Percentiles rank a stretch among this genome's conserved stretches.
Conservation (phyloP, 1,139 yeast species). For the Debaryomycetaceae sp. region DNA sequence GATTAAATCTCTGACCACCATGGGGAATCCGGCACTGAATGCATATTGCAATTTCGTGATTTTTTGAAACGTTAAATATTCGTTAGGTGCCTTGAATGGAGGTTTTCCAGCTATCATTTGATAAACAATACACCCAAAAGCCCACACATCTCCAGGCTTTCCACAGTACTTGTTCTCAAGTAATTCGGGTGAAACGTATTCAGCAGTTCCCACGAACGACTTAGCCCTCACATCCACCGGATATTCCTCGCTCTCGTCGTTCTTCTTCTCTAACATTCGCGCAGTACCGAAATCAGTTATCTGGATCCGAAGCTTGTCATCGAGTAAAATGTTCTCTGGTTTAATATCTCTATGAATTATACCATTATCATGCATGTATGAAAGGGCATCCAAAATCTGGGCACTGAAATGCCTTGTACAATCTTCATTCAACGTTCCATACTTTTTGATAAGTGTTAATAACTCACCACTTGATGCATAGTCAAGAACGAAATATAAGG, state of each 20-base stretch:
- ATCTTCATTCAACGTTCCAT: constrained; percentile 74
- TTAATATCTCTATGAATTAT: constrained; percentile 78
- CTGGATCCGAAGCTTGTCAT: constrained; percentile 62
- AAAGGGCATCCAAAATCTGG: constrained; percentile 61
- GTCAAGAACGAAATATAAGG: constrained; percentile 88
- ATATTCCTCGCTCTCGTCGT: constrained; percentile 36
- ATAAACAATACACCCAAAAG: constrained; percentile 72
- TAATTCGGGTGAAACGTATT: constrained; percentile 73
- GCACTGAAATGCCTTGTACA: constrained; percentile 71
- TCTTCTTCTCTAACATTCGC: constrained; percentile 48
- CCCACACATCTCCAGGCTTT: constrained; percentile 78
- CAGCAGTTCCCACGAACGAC: constrained; percentile 87
- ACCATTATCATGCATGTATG: constrained; percentile 70
- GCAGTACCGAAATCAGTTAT: constrained; percentile 85
- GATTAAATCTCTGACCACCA: constrained; percentile 44
- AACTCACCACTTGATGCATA: constrained; percentile 93
- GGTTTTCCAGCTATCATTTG: constrained; percentile 77
- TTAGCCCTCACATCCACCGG: constrained; percentile 53
- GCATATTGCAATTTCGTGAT: constrained; percentile 56
- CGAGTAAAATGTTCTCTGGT: constrained; percentile 71
- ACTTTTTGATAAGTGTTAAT: constrained; percentile 68
- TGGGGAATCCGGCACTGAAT: constrained; percentile 54
- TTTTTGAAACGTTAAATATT: constrained; percentile 60
- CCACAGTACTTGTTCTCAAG: constrained; percentile 68
- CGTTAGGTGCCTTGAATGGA: constrained; percentile 77